A percentile compares a stretch with the other conserved stretches of the same genome.
These are phyloP conservation scores for Candida berthetii DNA, from an alignment of 805 yeast genomes.

Conservation along the genomic window DNA sequence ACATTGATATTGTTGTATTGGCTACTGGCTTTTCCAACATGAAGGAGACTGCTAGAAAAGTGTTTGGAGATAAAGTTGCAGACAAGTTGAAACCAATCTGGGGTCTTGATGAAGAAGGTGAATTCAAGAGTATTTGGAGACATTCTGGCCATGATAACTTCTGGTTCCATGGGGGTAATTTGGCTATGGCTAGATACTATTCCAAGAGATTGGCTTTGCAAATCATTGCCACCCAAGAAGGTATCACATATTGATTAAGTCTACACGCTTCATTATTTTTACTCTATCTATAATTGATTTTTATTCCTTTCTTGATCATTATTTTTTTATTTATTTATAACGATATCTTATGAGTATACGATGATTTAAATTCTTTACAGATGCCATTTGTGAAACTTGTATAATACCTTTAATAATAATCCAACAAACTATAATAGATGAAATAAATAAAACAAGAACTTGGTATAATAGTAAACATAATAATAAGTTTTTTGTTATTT, in stretches of 20 bases:
- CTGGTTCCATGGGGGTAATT: slow-evolving; percentile 37
- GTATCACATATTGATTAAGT: slow-evolving; percentile 9
- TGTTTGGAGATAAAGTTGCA: slow-evolving; percentile 31
- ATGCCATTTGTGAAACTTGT: too few relatives aligned
- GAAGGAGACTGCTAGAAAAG: slow-evolving; percentile 32
- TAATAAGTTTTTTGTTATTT: too few relatives aligned
- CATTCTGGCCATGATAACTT: slow-evolving; percentile 32
- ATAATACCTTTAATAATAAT: too few relatives aligned
- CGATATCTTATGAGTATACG: too few relatives aligned
- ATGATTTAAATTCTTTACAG: too few relatives aligned
- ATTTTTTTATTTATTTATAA: too few relatives aligned
- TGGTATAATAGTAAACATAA: too few relatives aligned
- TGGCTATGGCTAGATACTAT: slow-evolving; percentile 30
- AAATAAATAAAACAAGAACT: too few relatives aligned
- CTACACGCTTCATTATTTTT: too few relatives aligned
- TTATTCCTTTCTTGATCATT: too few relatives aligned
- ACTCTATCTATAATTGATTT: too few relatives aligned
- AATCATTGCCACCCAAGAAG: slow-evolving; percentile 28
- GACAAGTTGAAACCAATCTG: slow-evolving; percentile 31
- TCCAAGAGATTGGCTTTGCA: slow-evolving; percentile 34
- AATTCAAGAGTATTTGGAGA: slow-evolving; percentile 31
- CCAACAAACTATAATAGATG: too few relatives aligned
- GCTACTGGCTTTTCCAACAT: slow-evolving; percentile 39
- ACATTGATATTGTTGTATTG: slow-evolving; percentile 32
- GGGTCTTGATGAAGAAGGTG: slow-evolving; percentile 39